phyloP scores from a whole-genome alignment of 495 filamentous ascomycete genomes.

The Trypethelium eluteriae region DNA sequence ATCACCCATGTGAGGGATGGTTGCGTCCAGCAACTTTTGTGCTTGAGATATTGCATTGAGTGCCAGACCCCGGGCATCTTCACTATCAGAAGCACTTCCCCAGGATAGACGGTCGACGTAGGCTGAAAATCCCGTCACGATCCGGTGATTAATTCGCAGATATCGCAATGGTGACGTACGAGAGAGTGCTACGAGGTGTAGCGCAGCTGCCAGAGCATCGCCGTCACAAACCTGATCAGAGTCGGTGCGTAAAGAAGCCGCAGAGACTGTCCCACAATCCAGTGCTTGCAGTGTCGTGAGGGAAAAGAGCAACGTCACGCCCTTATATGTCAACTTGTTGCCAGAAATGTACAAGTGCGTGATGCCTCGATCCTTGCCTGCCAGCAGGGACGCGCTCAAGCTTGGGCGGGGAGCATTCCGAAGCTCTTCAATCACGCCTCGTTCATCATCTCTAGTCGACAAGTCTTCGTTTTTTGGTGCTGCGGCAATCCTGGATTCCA shows the following conservation, averaged over 20 bases:
- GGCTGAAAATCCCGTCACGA: constrained; percentile 2
- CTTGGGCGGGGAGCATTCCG: neutral
- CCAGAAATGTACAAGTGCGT: constrained; percentile 3
- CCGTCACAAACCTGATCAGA: neutral
- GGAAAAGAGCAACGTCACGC: neutral
- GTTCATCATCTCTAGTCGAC: neutral
- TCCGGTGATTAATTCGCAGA: constrained; percentile 1
- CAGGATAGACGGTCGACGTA: constrained; percentile 2
- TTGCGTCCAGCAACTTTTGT: constrained; percentile 1
- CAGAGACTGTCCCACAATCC: constrained; percentile 2
- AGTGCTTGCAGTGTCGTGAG: constrained; percentile 6
- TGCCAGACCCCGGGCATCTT: neutral
- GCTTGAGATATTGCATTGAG: constrained; percentile 3
- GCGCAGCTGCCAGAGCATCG: constrained; percentile 1
- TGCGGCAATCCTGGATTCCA: constrained; percentile 1
- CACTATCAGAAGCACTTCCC: neutral
- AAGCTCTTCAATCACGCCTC: constrained; percentile 4
- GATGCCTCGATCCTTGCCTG: neutral
- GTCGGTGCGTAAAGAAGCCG: neutral
- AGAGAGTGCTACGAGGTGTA: constrained; percentile 1
- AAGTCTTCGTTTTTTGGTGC: neutral
- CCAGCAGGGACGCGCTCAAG: neutral
- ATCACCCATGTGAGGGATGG: constrained; percentile 5
- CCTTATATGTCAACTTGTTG: constrained; percentile 3
- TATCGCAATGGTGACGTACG: constrained; percentile 6